These are phyloP conservation scores for Grigorovia jiainica DNA, from an alignment of 805 yeast genomes.

Conservation along the genomic window DNA sequence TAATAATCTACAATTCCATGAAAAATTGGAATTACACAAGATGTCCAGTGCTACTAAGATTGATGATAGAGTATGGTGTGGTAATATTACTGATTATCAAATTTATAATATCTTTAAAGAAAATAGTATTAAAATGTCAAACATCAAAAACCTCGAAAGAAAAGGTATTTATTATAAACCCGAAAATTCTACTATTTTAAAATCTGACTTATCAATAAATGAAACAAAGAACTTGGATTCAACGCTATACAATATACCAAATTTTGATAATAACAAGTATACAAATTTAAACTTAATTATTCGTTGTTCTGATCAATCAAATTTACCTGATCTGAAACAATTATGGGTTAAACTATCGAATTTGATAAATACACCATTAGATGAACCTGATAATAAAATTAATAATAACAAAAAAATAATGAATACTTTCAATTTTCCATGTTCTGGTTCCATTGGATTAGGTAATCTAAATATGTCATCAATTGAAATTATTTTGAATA, in stretches of 20 bases:
- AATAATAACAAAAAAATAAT: no score
- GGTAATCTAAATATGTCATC: conserved; percentile 62
- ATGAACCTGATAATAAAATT: no score
- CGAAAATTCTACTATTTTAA: conserved; percentile 40
- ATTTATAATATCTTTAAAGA: conserved; percentile 18
- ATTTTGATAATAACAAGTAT: conserved; percentile 30
- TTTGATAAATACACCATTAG: no score
- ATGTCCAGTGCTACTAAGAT: conserved; percentile 74
- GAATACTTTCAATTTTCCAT: conserved; percentile 54
- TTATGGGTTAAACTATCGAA: conserved; percentile 10
- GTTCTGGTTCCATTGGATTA: conserved; percentile 73
- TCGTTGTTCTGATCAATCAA: conserved; percentile 50
- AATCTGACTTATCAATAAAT: no score
- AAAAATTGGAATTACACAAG: conserved; percentile 70
- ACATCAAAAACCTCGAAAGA: not conserved
- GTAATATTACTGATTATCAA: conserved; percentile 69
- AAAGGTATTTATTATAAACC: conserved; percentile 40
- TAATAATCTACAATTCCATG: conserved; percentile 57
- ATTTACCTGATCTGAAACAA: conserved; percentile 39
- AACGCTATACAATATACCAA: conserved; percentile 45
- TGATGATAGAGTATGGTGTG: conserved; percentile 57
- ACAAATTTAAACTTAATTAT: conserved; percentile 36
- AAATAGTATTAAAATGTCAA: not conserved
- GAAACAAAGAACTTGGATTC: no score
- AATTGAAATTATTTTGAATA: conserved; percentile 60